phyloP scores from a whole-genome alignment of 805 yeast species.

The Lipomyces orientalis region DNA sequence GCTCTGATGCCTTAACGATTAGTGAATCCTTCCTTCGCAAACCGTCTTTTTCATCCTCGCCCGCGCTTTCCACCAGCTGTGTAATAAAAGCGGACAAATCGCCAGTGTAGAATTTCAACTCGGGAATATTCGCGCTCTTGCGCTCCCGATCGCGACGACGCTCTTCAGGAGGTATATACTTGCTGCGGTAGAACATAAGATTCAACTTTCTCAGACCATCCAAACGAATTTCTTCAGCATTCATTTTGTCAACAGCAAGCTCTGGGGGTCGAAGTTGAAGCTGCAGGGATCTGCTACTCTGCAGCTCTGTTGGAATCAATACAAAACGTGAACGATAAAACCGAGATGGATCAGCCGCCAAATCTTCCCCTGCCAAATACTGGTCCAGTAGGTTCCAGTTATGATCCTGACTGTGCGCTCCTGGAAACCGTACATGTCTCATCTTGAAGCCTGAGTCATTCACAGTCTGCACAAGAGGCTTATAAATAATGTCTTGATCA shows the following conservation, averaged over 20 bases:
- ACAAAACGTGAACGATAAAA: slow-evolving; percentile 82
- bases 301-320: slow-evolving; percentile 77
- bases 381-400: slow-evolving; percentile 96
- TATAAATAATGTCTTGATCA: slow-evolving; percentile 45
- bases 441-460: slow-evolving; percentile 70
- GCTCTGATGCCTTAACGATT: slow-evolving; percentile 43
- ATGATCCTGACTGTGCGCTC: slow-evolving; percentile 50
- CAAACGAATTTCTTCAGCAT: slow-evolving; percentile 86
- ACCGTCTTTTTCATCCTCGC: slow-evolving; percentile 38
- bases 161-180: slow-evolving; percentile 54
- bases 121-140: slow-evolving; percentile 63
- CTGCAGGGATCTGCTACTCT: slow-evolving; percentile 51
- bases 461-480: slow-evolving; percentile 72
- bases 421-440: slow-evolving; percentile 62
- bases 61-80: slow-evolving; percentile 55
- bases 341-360: slow-evolving; percentile 57
- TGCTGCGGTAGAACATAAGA: slow-evolving; percentile 63
- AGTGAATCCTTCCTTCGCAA: slow-evolving; percentile 49
- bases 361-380: slow-evolving; percentile 87
- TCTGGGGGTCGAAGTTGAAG: slow-evolving; percentile 23
- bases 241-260: slow-evolving; percentile 57
- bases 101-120: slow-evolving; percentile 86
- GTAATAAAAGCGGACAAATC: slow-evolving; percentile 69
- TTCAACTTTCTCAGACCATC: slow-evolving; percentile 80
- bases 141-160: slow-evolving; percentile 24